Base-by-base conservation (phyloP, 495 filamentous ascomycete genomes). In the Penicillium robsamsonii region DNA sequence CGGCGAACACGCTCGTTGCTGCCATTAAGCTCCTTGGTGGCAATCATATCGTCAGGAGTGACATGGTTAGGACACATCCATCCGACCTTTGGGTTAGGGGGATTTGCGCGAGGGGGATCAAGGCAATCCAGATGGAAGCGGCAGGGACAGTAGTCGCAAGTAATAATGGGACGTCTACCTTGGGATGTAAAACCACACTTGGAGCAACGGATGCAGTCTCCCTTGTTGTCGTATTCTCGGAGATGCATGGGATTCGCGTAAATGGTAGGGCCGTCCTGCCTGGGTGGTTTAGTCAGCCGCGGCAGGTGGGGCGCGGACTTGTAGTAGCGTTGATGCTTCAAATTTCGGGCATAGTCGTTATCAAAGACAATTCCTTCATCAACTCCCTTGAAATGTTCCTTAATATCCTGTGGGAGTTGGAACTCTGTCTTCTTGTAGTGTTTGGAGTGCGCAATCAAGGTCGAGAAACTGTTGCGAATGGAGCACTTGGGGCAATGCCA, bases 51-150 rank as follows among this genome's bases (percentile, higher is more conserved):
- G 33, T 84, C 81, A 38, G 84, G 77, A 44, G 91, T 88, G 33
- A 87, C 78, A 70, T 98, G 94, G 64, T 85, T 85, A 56, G 94
- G 93, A 63, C 94, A 98, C 76, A 84, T 87, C 91, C 91, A 98
- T 27, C 83, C 87, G 49, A 83, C 78, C 44, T 84, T 77, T 5
- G 76, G 76, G 50, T 68, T 72, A 5, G 93, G 92, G 13, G 90
- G 88, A 46, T 84, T 81, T 27, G 92, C 85, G 66, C 92, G 67
- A 27, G 95, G 95, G 3, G 91, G 89, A 66, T 92, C 84, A 15
- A 94, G 74, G 71, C 94, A 98, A 72, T 97, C 93, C 15, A 97
- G 74, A 73, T 98, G 94, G 84, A 91, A 98, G 33, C 81, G 80
- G 22, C 88, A 76, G 3, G 81, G 80, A 68, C 94, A 98, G 59